A percentile compares a stretch with the other conserved stretches of the same genome.
phyloP scores from a whole-genome alignment of 441 rosid species.

The Gossypium davidsonii region DNA sequence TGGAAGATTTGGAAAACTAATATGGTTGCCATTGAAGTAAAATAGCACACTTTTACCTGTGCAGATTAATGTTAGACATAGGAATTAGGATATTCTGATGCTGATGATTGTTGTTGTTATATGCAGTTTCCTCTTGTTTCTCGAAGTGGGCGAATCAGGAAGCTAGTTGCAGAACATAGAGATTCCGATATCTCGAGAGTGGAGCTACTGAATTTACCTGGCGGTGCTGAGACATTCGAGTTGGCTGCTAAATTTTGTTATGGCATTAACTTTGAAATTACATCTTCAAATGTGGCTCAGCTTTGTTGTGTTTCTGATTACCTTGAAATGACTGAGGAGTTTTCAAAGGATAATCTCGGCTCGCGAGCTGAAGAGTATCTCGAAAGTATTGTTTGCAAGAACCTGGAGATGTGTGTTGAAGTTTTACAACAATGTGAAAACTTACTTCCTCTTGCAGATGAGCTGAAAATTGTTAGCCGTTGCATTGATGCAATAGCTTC shows the following conservation, averaged over 20 bases:
- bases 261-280: conserved; percentile 88
- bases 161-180: conserved; percentile 76
- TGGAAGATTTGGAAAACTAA: too few species aligned
- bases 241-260: conserved; percentile 92
- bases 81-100: background rate
- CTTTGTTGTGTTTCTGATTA: conserved; percentile 75
- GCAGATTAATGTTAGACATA: background rate
- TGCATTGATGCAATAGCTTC: conserved; percentile 91
- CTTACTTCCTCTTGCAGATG: conserved; percentile 89
- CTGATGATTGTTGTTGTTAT: conserved; percentile 15
- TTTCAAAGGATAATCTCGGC: conserved; percentile 73
- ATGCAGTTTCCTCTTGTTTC: conserved; percentile 96
- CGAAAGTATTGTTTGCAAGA: conserved; percentile 76
- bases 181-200: conserved; percentile 88
- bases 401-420: conserved; percentile 79
- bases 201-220: conserved; percentile 87
- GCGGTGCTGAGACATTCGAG: conserved; percentile 81
- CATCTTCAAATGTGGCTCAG: conserved; percentile 81
- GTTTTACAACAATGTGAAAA: conserved; percentile 83
- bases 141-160: conserved; percentile 77
- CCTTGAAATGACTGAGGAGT: conserved; percentile 92
- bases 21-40: background rate
- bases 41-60: background rate
- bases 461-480: conserved; percentile 63
- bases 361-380: conserved; percentile 90